Base-by-base conservation (phyloP, 2,329 filamentous ascomycete species). In the Trichophaea hybrida region DNA sequence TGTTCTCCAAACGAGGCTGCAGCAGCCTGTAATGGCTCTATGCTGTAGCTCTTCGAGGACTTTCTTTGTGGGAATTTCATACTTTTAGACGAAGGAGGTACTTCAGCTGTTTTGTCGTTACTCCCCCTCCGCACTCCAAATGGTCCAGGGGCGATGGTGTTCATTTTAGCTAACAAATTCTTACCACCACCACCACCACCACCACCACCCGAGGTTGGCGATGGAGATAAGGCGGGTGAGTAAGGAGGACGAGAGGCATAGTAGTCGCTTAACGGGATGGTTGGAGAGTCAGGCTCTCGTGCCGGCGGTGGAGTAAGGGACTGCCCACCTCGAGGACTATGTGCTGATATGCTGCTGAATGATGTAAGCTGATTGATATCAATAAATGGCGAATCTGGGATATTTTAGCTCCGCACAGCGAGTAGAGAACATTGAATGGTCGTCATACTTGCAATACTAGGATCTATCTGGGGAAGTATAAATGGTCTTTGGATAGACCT, bases 101-200 rank as follows among this genome's bases (percentile, higher is more conserved):
- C 31, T 13, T 62, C 59, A 55, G 53, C 54, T 44, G 13, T 12
- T 6, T 37, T 59, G n/a, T 59, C 50, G 34, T 52, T 53, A 8
- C 58, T 63, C 10, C 49, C 58, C 50, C 43, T 44, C 13, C 58
- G 51, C 48, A 76, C 70, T 64, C 82, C 80, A 66, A 87, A 86
- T 0, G 84, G 83, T 0, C 82, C 83, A 1, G 83, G 80, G 1
- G 80, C 76, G 68, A 86, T 83, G 6, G 74, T 77, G 65, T 86
- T 79, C 76, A 86, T 80, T 55, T 81, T 78, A 63, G 80, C 77
- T 66, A 85, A 68, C 33, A 87, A 67, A 56, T 71, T 74, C 53
- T 70, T 73, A 60, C 71, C 72, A 15, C 69, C 40, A 13, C 13
- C 13, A 10, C 10, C 7, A 5, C 24, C 48, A 40, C n/a, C n/a